A percentile compares a stretch with the other conserved stretches of the same genome.
Evolutionary conservation across 176 grass and related monocot genomes (phyloP).

Genomic region (Oryza punctata): DNA sequence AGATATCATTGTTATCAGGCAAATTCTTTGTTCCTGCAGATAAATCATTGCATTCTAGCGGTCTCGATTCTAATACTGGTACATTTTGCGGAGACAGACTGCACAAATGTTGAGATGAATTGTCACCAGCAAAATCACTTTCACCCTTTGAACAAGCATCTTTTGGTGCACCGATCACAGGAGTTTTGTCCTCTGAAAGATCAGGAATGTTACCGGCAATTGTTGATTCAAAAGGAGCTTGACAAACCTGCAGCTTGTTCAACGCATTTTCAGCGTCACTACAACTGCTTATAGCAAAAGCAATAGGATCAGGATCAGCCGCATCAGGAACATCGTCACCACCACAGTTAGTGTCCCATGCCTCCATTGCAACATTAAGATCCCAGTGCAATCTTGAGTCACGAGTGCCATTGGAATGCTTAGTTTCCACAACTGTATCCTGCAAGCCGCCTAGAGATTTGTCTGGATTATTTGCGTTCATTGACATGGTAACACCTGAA

Average conservation of each 20-base stretch:
- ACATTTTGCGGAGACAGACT: constrained; percentile 12
- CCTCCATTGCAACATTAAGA: constrained; percentile 89
- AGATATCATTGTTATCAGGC: constrained; percentile 26
- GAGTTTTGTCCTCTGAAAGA: constrained; percentile 30
- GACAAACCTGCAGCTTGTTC: constrained; percentile 19
- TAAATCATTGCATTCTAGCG: constrained; percentile 14
- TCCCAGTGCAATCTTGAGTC: constrained; percentile 92
- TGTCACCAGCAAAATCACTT: constrained; percentile 29
- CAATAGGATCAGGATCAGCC: constrained; percentile 27
- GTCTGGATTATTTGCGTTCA: constrained; percentile 28
- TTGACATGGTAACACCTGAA: constrained; percentile 29
- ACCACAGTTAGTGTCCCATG: constrained; percentile 61
- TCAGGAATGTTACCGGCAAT: constrained; percentile 18
- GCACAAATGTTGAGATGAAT: constrained; percentile 27
- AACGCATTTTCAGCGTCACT: constrained; percentile 38
- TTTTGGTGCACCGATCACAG: constrained; percentile 22
- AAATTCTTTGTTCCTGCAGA: constrained; percentile 44
- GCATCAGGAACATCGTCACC: constrained; percentile 33
- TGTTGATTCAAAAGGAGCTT: constrained; percentile 14
- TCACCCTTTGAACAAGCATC: constrained; percentile 33
- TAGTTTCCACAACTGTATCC: constrained; percentile 37
- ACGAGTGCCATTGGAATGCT: constrained; percentile 28
- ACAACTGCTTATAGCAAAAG: constrained; percentile 22
- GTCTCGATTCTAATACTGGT: constrained; percentile 33
- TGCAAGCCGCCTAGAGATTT: constrained; percentile 33